Base-by-base conservation (phyloP, 2,329 filamentous ascomycete species). In the Talaromyces albobiverticillius region DNA sequence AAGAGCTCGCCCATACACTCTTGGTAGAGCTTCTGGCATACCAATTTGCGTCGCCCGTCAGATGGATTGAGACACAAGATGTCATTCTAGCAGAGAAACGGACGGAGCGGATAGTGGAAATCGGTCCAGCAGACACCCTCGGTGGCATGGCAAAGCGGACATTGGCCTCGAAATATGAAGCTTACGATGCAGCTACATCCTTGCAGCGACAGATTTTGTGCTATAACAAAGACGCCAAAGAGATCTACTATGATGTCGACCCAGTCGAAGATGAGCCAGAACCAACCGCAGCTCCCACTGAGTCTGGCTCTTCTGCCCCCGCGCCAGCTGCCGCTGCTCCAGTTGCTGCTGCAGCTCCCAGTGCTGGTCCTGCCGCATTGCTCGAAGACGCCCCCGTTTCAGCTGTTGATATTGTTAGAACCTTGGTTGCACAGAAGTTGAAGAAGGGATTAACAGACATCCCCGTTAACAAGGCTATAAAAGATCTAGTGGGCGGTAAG, bases 41-140 rank as follows among this genome's bases (percentile, higher is more conserved):
- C 77, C 94, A 99, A 74, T 99, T 99, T 75, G 94, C 94, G 67
- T 97, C 93, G 52, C 94, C 94, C 48, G 94, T 99, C 66, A 87
- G 94, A 86, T 99, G 94, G 94, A 99, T 99, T 76, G 94, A 99
- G 79, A 99, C 94, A 53, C 94, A 99, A 78, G 94, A 99, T 93
- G 94, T 99, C 66, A 94, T 99, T 69, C 88, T 99, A 65, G 93
- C 88, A 61, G 91, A 97, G 76, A 94, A 95, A 79, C 88, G 86
- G 50, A 95, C 94, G 48, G 94, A 99, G 82, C 87, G 94, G 70
- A 95, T 99, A 69, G 94, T 99, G 66, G 94, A 99, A 76, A 88
- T 99, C 65, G 94, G 94, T 71, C 94, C 94, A 23, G 92, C 93
- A 66, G 93, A 99, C 75, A 99, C 94, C 23, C 84, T 99, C 32